Conservation (phyloP, 2,329 filamentous ascomycete genomes). For the Sarocladium oryzae region DNA sequence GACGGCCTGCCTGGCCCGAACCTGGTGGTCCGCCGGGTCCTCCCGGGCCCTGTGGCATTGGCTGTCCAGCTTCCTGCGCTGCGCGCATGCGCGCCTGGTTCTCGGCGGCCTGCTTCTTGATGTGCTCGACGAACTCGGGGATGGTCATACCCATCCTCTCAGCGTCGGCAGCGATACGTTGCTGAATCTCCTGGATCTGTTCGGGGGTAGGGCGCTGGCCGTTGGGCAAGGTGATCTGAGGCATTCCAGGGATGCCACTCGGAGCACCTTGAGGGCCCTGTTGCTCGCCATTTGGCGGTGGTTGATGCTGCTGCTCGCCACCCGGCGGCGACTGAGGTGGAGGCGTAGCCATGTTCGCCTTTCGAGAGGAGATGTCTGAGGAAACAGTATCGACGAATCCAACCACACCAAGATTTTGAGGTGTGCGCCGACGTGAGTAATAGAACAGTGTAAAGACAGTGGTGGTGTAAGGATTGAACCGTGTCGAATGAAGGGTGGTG, state of each 20-base stretch:
- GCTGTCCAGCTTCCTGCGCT: constrained; percentile 28
- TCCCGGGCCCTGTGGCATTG: constrained; percentile 9
- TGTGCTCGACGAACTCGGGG: constrained; percentile 71
- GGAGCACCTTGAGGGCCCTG: neutral
- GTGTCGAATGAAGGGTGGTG: constrained; percentile 1
- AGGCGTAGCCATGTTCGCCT: constrained; percentile 3
- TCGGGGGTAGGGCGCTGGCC: constrained; percentile 63
- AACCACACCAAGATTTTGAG: too few relatives aligned
- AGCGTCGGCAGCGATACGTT: constrained; percentile 75
- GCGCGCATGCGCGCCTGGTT: constrained; percentile 43
- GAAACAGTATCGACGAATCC: neutral
- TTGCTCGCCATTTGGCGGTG: constrained; percentile 6
- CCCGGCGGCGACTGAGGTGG: constrained; percentile 7
- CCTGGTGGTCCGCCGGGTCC: neutral
- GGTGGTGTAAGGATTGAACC: neutral
- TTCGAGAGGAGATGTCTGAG: neutral
- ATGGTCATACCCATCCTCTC: constrained; percentile 78
- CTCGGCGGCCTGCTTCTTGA: constrained; percentile 50
- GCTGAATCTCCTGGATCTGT: constrained; percentile 79
- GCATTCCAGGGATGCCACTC: constrained; percentile 9
- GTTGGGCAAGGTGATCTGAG: constrained; percentile 3
- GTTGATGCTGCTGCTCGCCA: constrained; percentile 1
- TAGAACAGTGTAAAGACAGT: neutral
- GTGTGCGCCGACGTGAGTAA: neutral
- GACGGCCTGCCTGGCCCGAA: constrained; percentile 29